phyloP scores from a whole-genome alignment of 2,329 filamentous ascomycete genomes.

The Podosphaera xanthii region DNA sequence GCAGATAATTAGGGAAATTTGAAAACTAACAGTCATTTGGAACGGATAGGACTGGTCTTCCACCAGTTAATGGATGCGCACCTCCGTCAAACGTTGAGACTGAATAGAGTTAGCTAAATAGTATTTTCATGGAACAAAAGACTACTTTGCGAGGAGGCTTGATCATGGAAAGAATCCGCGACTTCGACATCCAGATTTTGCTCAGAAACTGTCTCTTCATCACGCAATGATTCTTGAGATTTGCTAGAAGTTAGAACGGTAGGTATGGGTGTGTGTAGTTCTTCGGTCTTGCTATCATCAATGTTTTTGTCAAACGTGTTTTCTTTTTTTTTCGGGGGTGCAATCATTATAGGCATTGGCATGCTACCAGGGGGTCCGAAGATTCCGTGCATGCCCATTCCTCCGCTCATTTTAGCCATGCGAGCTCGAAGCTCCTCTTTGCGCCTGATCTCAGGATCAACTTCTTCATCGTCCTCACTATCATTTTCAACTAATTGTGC shows the following conservation, averaged over 20 bases:
- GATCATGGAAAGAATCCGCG: conserved; percentile 23
- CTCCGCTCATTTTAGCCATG: conserved; percentile 97
- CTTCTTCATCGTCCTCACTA: conserved; percentile 41
- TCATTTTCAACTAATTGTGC: conserved; percentile 25
- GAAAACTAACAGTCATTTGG: conserved; percentile 36
- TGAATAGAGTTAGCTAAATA: conserved; percentile 5
- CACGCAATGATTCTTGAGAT: conserved; percentile 4
- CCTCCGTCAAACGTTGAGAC: conserved; percentile 12
- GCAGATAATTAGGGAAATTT: neutral
- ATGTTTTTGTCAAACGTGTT: conserved; percentile 20
- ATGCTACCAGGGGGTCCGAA: conserved; percentile 53
- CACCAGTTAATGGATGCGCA: conserved; percentile 17
- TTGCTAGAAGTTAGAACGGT: conserved; percentile 48
- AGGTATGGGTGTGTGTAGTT: conserved; percentile 28
- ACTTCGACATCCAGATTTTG: conserved; percentile 23
- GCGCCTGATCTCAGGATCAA: conserved; percentile 68
- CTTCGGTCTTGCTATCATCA: conserved; percentile 22
- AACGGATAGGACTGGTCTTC: conserved; percentile 32
- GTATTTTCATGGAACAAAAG: neutral
- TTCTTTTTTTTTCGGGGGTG: conserved; percentile 34
- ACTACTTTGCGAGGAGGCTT: conserved; percentile 17
- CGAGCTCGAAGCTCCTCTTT: conserved; percentile 75
- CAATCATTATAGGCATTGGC: conserved; percentile 29
- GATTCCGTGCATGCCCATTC: conserved; percentile 92
- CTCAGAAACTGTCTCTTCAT: conserved; percentile 7